Percentiles rank a stretch among this genome's conserved stretches.
Evolutionary conservation across 169 alveolate species (phyloP).

Genomic region (Cryptosporidium bovis): DNA sequence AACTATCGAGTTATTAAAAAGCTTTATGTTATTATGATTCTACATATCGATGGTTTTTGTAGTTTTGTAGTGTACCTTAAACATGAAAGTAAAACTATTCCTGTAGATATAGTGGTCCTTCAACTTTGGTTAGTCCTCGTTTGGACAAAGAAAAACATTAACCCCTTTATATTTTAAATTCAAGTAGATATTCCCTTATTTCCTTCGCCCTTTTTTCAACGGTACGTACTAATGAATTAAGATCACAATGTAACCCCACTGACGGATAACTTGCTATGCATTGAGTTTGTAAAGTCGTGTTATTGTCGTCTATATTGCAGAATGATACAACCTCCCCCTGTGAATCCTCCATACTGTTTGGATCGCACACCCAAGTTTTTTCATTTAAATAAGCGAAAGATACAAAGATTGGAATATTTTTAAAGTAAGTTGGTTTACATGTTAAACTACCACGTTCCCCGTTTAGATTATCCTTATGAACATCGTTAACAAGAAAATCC

Average conservation of each 20-base stretch:
- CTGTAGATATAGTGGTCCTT: no score
- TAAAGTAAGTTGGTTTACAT: not conserved
- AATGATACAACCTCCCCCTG: conserved; percentile 30
- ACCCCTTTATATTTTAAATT: not conserved
- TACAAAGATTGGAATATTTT: conserved; percentile 58
- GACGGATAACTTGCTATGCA: conserved; percentile 33
- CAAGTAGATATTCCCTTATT: conserved; percentile 6
- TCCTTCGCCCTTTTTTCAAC: conserved; percentile 48
- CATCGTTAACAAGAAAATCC: not conserved
- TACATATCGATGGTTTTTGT: no score
- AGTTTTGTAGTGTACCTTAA: no score
- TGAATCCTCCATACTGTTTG: conserved; percentile 62
- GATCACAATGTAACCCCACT: not conserved
- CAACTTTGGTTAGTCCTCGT: no score
- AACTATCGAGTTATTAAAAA: no score
- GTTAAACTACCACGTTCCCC: not conserved
- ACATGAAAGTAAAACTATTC: no score
- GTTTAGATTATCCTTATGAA: not conserved
- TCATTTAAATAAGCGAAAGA: conserved; percentile 50
- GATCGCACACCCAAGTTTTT: conserved; percentile 64
- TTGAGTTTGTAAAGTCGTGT: conserved; percentile 31
- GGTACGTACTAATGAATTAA: conserved; percentile 4
- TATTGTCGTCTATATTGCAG: conserved; percentile 45
- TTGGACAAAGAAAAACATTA: no score
- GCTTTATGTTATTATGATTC: no score